Conservation (phyloP, 768 basidiomycete genomes). For the Boletus speciosus region DNA sequence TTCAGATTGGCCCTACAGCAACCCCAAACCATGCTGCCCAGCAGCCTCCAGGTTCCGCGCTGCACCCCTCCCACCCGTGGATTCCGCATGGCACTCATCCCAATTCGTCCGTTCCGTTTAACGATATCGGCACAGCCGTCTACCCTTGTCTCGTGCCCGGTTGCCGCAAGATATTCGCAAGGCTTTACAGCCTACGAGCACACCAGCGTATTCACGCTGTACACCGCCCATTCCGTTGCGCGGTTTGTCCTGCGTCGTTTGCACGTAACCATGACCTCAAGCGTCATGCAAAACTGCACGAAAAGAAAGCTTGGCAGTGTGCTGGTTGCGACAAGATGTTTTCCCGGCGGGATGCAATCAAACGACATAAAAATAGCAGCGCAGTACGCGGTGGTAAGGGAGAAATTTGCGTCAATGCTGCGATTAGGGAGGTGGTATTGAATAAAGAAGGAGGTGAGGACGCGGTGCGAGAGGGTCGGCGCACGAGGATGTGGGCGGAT, state of each 20-base stretch:
- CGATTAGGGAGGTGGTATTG: conserved; percentile 57
- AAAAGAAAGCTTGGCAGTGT: conserved; percentile 71
- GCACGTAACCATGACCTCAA: conserved; percentile 78
- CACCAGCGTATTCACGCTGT: conserved; percentile 66
- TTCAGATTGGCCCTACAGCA: conserved; percentile 53
- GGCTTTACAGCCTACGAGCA: conserved; percentile 63
- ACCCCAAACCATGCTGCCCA: conserved; percentile 30
- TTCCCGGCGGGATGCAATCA: conserved; percentile 75
- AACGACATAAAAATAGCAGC: conserved; percentile 66
- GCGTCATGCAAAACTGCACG: conserved; percentile 71
- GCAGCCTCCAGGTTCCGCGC: conserved; percentile 29
- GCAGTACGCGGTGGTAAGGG: conserved; percentile 49
- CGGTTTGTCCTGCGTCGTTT: conserved; percentile 68
- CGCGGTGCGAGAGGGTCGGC: conserved; percentile 51
- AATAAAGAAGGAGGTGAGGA: conserved; percentile 38
- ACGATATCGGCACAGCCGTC: conserved; percentile 70
- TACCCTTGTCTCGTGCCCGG: conserved; percentile 68
- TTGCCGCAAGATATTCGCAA: conserved; percentile 68
- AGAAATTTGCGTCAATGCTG: conserved; percentile 52
- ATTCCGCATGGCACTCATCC: conserved; percentile 23
- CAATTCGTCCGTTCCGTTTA: conserved; percentile 27
- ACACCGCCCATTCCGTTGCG: conserved; percentile 65
- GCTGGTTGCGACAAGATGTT: conserved; percentile 71
- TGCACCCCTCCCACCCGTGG: conserved; percentile 32
- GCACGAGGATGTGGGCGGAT: conserved; percentile 62